These are phyloP conservation scores for Triticum dicoccoides DNA, from an alignment of 176 grass and related monocot species.

Conservation along the genomic window DNA sequence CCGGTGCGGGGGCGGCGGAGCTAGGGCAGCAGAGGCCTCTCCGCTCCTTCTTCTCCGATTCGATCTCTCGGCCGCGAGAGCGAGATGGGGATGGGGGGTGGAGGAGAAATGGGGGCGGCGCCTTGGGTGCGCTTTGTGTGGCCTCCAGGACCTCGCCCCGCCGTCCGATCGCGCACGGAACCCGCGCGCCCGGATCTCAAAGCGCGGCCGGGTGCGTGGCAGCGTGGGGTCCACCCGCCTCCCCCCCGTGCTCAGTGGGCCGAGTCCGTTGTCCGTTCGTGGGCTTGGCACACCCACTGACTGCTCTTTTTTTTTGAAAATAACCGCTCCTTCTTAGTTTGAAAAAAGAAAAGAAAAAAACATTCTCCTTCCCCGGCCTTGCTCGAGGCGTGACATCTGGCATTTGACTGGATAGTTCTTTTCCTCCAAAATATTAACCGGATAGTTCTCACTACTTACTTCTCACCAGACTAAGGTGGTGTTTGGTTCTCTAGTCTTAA, in stretches of 20 bases:
- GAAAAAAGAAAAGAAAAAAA: too few species aligned
- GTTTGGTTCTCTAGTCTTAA: too few species aligned
- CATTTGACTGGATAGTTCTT: too few species aligned
- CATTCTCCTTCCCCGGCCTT: too few species aligned
- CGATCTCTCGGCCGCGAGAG: conserved; percentile 27
- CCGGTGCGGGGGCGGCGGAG: conserved; percentile 1
- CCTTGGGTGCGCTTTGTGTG: conserved; percentile 31
- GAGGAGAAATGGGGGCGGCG: conserved; percentile 32
- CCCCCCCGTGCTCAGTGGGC: not conserved
- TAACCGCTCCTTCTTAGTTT: too few species aligned
- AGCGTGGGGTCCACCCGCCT: not conserved
- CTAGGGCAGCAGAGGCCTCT: conserved; percentile 11
- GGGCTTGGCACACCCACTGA: not conserved
- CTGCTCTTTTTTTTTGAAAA: too few species aligned
- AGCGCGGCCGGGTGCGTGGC: not conserved
- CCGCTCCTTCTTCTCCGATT: conserved; percentile 12
- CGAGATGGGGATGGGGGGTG: conserved; percentile 11
- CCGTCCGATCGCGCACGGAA: conserved; percentile 31
- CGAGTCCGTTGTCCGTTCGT: not conserved
- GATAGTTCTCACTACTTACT: too few species aligned
- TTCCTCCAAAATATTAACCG: too few species aligned
- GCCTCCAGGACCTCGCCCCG: not conserved
- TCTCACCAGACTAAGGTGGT: too few species aligned
- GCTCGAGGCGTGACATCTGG: too few species aligned
- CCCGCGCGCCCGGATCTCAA: conserved; percentile 1